Evolutionary conservation across 75 land plant species (phyloP).

Genomic region (Selaginella moellendorffii): DNA sequence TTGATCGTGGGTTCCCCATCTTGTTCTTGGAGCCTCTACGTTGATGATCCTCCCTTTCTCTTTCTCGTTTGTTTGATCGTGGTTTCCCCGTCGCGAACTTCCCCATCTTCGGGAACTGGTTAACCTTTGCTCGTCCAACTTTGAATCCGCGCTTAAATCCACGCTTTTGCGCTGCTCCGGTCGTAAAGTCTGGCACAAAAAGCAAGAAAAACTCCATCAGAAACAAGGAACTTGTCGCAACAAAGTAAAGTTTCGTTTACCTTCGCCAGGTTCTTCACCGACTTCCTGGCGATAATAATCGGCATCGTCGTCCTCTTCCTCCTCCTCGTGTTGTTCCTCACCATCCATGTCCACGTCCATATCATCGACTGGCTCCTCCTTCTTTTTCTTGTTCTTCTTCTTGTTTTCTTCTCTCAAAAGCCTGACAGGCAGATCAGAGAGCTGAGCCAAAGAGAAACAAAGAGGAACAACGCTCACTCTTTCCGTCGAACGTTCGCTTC

Average conservation of each 20-base stretch:
- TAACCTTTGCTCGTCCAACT: not conserved
- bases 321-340: not conserved
- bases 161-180: not conserved
- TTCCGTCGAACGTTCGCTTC: constrained; percentile 39
- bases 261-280: constrained; percentile 47
- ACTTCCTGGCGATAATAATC: constrained; percentile 45
- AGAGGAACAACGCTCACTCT: constrained; percentile 12
- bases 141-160: not conserved
- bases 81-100: too few species aligned
- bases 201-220: too few species aligned
- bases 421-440: constrained; percentile 5
- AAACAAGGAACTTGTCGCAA: too few species aligned
- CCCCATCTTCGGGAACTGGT: too few species aligned
- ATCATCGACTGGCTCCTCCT: not conserved
- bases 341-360: not conserved
- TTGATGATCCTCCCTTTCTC: too few species aligned
- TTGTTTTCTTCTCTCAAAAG: constrained; percentile 17
- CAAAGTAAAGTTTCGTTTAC: too few species aligned
- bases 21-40: not conserved
- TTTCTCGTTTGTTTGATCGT: too few species aligned
- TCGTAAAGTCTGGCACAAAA: not conserved
- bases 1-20: not conserved
- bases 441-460: not conserved
- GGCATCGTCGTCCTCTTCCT: constrained; percentile 28
- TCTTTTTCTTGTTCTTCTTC: not conserved